phyloP scores from a whole-genome alignment of 2,329 filamentous ascomycete genomes.

The Botrytis elliptica region DNA sequence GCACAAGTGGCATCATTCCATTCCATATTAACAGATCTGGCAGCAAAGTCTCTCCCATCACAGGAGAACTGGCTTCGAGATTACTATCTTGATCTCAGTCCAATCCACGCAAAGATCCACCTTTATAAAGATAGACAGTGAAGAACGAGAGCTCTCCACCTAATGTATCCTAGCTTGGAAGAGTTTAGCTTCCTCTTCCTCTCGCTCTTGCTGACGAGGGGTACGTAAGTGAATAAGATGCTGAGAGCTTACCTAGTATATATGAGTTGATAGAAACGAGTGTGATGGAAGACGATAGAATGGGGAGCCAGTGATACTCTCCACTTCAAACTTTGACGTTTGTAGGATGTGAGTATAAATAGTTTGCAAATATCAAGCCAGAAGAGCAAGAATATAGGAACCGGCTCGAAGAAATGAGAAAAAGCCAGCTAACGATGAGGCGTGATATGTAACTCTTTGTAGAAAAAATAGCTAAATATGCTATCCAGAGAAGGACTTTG shows the following conservation, averaged over 20 bases:
- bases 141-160: fast-evolving
- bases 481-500: background rate
- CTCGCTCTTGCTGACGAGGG: fast-evolving
- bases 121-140: background rate
- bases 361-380: background rate
- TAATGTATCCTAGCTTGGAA: fast-evolving
- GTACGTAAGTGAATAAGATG: background rate
- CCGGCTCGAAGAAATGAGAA: too few relatives aligned
- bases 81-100: background rate
- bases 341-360: background rate
- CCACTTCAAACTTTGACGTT: too few relatives aligned
- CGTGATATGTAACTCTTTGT: fast-evolving
- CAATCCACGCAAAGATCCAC: background rate
- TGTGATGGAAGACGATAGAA: background rate
- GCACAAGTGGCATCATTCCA: background rate
- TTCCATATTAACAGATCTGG: background rate
- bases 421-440: background rate
- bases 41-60: background rate
- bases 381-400: background rate
- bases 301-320: fast-evolving
- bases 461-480: too few relatives aligned
- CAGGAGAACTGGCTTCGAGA: background rate
- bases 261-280: fast-evolving
- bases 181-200: background rate
- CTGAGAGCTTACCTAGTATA: background rate